A percentile compares a stretch with the other conserved stretches of the same genome.
These are phyloP conservation scores for Blastobotrys apis DNA, from an alignment of 1,139 yeast genomes.

Conservation along the genomic window DNA sequence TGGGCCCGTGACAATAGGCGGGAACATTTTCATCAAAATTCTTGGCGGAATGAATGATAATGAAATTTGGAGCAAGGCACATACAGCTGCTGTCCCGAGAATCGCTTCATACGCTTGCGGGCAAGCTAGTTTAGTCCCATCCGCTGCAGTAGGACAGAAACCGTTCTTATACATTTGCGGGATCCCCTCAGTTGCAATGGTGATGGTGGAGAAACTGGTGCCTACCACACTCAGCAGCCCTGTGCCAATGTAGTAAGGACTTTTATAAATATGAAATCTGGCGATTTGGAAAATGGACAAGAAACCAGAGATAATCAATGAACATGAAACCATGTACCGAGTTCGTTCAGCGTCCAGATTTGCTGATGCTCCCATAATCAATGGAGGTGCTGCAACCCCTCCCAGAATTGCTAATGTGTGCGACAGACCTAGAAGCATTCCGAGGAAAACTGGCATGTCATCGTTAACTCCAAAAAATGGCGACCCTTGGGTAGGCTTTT, in stretches of 20 bases:
- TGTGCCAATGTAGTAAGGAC: constrained; percentile 77
- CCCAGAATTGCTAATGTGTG: constrained; percentile 89
- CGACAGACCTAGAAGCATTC: constrained; percentile 75
- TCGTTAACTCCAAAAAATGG: constrained; percentile 79
- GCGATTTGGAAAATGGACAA: constrained; percentile 75
- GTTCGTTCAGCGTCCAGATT: constrained; percentile 48
- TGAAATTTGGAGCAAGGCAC: constrained; percentile 67
- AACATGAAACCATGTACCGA: constrained; percentile 72
- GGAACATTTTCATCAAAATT: constrained; percentile 66
- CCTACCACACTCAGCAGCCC: constrained; percentile 88
- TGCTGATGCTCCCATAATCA: constrained; percentile 60
- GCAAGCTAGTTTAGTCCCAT: constrained; percentile 65
- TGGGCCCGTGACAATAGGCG: constrained; percentile 89
- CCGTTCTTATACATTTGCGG: constrained; percentile 79
- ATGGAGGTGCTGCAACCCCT: constrained; percentile 84
- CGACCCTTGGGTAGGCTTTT: constrained; percentile 43
- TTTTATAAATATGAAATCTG: constrained; percentile 65
- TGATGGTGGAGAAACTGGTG: constrained; percentile 80
- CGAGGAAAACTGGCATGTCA: constrained; percentile 73
- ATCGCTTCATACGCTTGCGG: constrained; percentile 89
- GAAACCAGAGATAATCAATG: constrained; percentile 71
- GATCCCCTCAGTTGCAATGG: constrained; percentile 68
- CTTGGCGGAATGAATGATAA: constrained; percentile 74
- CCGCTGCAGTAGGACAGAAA: constrained; percentile 56
- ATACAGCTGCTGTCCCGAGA: constrained; percentile 70